Percentiles rank a stretch among this genome's conserved stretches.
Evolutionary conservation across 108 stramenopile genomes (phyloP).

Genomic region (Fragilaria radians): DNA sequence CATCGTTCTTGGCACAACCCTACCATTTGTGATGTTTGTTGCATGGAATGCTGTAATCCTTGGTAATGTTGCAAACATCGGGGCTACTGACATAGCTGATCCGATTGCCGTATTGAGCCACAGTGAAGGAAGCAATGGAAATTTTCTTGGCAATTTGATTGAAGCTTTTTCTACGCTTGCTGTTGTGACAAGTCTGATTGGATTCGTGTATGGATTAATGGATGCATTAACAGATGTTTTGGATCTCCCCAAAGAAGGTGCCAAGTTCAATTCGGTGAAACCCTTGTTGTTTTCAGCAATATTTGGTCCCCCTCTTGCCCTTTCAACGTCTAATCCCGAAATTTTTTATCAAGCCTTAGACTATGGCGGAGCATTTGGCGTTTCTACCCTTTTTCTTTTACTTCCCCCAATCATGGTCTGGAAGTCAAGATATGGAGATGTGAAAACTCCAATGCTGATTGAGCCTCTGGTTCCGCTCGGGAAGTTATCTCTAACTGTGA

Average conservation of each 20-base stretch:
- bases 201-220: slow-evolving; percentile 61
- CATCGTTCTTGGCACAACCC: slow-evolving; percentile 60
- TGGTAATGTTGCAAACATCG: slow-evolving; percentile 30
- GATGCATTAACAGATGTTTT: slow-evolving; percentile 70
- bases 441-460: slow-evolving; percentile 23
- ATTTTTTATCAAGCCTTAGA: slow-evolving; percentile 58
- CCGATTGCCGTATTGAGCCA: slow-evolving; percentile 34
- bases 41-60: slow-evolving; percentile 81
- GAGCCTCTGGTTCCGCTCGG: slow-evolving; percentile 65
- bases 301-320: slow-evolving; percentile 39
- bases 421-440: slow-evolving; percentile 63
- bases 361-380: slow-evolving; percentile 71
- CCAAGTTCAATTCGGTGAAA: slow-evolving; percentile 49
- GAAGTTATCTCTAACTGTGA: slow-evolving; percentile 51
- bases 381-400: slow-evolving; percentile 56
- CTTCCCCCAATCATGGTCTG: slow-evolving; percentile 75
- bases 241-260: slow-evolving; percentile 26
- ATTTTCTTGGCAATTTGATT: slow-evolving; percentile 28
- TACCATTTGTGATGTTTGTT: slow-evolving; percentile 76
- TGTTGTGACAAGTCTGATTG: slow-evolving; percentile 60
- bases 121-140: slow-evolving; percentile 12
- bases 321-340: slow-evolving; percentile 35
- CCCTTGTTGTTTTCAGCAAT: slow-evolving; percentile 46
- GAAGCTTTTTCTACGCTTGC: slow-evolving; percentile 50
- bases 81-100: slow-evolving; percentile 14